Evolutionary conservation across 495 filamentous ascomycete species (phyloP).

Genomic region (Xylaria telfairii): DNA sequence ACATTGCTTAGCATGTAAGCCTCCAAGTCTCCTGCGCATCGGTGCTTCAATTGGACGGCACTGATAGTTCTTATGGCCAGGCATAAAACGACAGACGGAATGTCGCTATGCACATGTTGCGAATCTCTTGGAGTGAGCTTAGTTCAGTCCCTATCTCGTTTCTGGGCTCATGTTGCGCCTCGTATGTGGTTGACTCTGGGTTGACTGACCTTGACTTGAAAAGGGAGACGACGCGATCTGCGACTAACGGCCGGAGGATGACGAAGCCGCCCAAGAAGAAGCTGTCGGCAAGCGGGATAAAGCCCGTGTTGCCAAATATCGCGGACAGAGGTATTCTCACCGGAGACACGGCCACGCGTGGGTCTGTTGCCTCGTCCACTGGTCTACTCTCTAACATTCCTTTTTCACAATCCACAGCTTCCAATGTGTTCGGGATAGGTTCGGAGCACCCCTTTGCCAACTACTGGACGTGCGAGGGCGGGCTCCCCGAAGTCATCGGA

Average conservation of each 20-base stretch:
- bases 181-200: slow-evolving; percentile 12
- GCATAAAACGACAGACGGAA: slow-evolving; percentile 69
- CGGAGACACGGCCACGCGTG: slow-evolving; percentile 42
- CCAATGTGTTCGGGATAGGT: slow-evolving; percentile 72
- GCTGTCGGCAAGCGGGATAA: slow-evolving; percentile 39
- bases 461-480: slow-evolving; percentile 78
- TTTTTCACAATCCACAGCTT: slow-evolving; percentile 64
- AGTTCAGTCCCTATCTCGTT: slow-evolving; percentile 8
- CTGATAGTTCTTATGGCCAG: slow-evolving; percentile 38
- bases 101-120: slow-evolving; percentile 73
- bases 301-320: slow-evolving; percentile 50
- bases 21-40: background rate
- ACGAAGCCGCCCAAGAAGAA: slow-evolving; percentile 62
- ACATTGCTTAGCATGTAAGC: slow-evolving; percentile 70
- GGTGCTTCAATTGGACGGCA: slow-evolving; percentile 3
- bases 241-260: slow-evolving; percentile 60
- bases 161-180: background rate
- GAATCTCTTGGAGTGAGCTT: slow-evolving; percentile 68
- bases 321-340: slow-evolving; percentile 51
- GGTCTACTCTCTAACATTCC: slow-evolving; percentile 72
- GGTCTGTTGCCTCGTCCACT: slow-evolving; percentile 55
- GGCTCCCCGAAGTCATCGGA: slow-evolving; percentile 70
- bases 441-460: slow-evolving; percentile 73
- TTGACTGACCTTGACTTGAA: slow-evolving; percentile 10
- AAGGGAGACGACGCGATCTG: slow-evolving; percentile 56